Evolutionary conservation across 257 asterid genomes (phyloP).

Genomic region (Fraxinus pennsylvanica): DNA sequence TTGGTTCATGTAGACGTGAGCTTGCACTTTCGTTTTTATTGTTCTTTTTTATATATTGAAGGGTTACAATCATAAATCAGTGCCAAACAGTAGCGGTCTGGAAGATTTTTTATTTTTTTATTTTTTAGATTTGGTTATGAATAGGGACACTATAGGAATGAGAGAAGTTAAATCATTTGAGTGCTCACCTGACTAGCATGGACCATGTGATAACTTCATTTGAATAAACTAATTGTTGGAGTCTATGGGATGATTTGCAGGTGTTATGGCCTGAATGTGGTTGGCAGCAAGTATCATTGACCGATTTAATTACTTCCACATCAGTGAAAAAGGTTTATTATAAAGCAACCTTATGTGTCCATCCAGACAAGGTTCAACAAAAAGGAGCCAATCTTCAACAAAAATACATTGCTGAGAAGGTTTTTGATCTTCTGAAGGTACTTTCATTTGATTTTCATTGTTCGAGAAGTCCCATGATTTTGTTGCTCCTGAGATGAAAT

Average conservation of each 20-base stretch:
- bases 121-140: not conserved
- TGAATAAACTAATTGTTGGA: not conserved
- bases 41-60: not conserved
- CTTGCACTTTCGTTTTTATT: not conserved
- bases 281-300: slow-evolving; percentile 77
- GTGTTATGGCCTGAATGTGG: slow-evolving; percentile 78
- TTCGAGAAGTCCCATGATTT: not conserved
- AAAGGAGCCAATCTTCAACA: slow-evolving; percentile 97
- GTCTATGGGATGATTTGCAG: slow-evolving; percentile 36
- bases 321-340: slow-evolving; percentile 79
- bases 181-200: not conserved
- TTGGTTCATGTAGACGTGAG: not conserved
- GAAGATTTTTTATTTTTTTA: not conserved
- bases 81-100: not conserved
- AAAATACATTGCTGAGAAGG: slow-evolving; percentile 96
- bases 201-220: not conserved
- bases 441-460: not conserved
- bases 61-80: not conserved
- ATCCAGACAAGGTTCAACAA: slow-evolving; percentile 98
- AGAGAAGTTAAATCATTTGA: not conserved
- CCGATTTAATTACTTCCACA: slow-evolving; percentile 75
- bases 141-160: not conserved
- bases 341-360: slow-evolving; percentile 67
- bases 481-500: not conserved
- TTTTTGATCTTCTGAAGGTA: slow-evolving; percentile 97